Base-by-base conservation (phyloP, 768 basidiomycete genomes). In the Calocera cornea region DNA sequence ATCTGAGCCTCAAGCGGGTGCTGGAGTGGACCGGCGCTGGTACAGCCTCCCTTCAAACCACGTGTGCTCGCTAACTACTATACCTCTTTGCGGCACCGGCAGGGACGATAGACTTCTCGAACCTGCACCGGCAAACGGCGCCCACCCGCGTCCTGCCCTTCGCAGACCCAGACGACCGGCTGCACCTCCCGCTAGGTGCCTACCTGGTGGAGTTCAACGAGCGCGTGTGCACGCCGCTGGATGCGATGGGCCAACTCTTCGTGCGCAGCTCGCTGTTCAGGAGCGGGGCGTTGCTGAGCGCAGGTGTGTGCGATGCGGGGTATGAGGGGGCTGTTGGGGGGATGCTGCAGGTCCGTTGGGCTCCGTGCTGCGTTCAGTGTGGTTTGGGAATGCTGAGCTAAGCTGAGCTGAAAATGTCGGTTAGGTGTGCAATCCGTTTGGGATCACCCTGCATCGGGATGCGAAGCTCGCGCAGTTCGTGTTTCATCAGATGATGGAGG, bases 171-270 rank as follows among this genome's bases (percentile, higher is more conserved):
- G 22, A 66, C 64, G 36, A 64, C 47, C 29, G 69, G 1, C 17
- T 71, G 5, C 54, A 66, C 22, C 64, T 71, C 8, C 27, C 19
- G 27, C 66, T 50, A 24, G 71, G 70, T 2, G 67, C 68, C 16
- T 72, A 72, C 63, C 70, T 72, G 24, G 68, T 72, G 50, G 70
- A 72, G 41, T 72, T 72, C 66, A 72, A 72, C 66, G 71, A 72
- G 49, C 71, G 64, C 31, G 66, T 72, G 41, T 34, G 44, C 66
- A 66, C 64, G 0, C 71, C 71, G 40, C 33, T 68, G 38, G 70
- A 71, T 64, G 65, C 63, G 5, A 69, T 72, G 65, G 71, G 71
- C 47, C 63, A 65, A 64, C 47, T 72, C 7, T 71, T 69, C 63
- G 70, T 68, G 8, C 67, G 70, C 19, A 69, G 69, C 64, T 72